Base-by-base conservation (phyloP, 192 early-diverging fungal genomes). In the Globomyces pollinis-pini region DNA sequence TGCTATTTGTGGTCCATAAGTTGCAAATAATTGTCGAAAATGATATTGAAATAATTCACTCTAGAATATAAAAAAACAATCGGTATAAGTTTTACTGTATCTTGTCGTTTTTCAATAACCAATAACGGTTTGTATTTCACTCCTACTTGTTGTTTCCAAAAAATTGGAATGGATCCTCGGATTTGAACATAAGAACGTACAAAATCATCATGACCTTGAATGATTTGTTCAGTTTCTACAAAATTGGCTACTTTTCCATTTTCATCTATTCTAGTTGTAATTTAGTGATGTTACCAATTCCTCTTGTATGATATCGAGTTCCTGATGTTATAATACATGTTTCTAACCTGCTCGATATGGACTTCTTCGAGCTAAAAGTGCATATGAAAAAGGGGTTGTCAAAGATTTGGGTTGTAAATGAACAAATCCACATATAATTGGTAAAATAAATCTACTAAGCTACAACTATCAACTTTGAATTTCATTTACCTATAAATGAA, bases 191-290 rank as follows among this genome's bases (percentile, higher is more conserved):
- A 92, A 0, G 92, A 80, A 6, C 38, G 34, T 59, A 87, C 50
- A 43, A 89, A 80, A 24, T 69, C 68, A 50, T 71, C 69, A 24
- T 81, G 81, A 47, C 78, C 78, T 50, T 85, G 68, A 4, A 92
- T 78, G 44, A 98, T 73, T 76, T 96, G 94, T 65, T 99, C 94
- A 2, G 93, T 98, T 73, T 99, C 96, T 7, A 92, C 91, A 69
- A 83, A 96, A 70, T 99, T 99, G 34, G 96, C 89, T 30, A 96
- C 94, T 63, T 95, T 85, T 26, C 94, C 96, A 2, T 88, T 57
- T 38, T 78, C 81, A 66, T 99, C 94, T 24, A 95, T 83, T n/a
- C n/a, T n/a, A n/a, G n/a, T n/a, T n/a, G n/a, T n/a, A n/a, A n/a
- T n/a, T n/a, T n/a, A n/a, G n/a, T n/a, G n/a, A n/a, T n/a, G n/a